Percentiles rank a stretch among this genome's conserved stretches.
Evolutionary conservation across 495 filamentous ascomycete species (phyloP).

Genomic region (Penicillium macrosclerotiorum): DNA sequence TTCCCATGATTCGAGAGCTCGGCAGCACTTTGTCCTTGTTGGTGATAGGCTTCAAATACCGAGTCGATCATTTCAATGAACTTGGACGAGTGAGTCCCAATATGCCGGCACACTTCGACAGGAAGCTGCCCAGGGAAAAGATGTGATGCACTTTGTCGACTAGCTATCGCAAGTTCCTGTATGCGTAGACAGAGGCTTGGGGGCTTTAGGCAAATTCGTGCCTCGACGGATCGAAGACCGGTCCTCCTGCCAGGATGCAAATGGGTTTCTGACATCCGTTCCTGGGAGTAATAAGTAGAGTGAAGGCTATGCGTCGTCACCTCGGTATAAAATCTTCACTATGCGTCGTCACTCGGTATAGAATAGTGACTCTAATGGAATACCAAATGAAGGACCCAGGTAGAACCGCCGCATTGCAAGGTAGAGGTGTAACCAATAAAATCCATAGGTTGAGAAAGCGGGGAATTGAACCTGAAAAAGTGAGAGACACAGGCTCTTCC

Average conservation of each 20-base stretch:
- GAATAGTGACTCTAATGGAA: constrained; percentile 5
- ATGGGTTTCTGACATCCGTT: background rate
- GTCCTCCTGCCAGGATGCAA: background rate
- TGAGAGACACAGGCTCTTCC: background rate
- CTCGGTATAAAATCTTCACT: constrained; percentile 9
- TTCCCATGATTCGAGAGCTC: constrained; percentile 1
- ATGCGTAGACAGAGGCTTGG: constrained; percentile 3
- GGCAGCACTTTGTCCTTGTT: background rate
- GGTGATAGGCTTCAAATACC: background rate
- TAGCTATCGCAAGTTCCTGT: constrained; percentile 3
- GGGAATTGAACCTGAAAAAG: background rate
- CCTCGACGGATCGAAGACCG: constrained; percentile 3
- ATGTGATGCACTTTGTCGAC: background rate
- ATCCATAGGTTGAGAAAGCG: background rate
- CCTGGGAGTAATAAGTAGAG: background rate
- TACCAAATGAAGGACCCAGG: constrained; percentile 6
- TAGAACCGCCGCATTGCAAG: constrained; percentile 9
- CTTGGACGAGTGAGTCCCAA: background rate
- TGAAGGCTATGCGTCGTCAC: background rate
- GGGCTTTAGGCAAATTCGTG: background rate
- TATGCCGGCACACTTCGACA: constrained; percentile 2
- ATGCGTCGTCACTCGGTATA: constrained; percentile 4
- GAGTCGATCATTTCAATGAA: background rate
- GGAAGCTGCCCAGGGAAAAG: background rate
- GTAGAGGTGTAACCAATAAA: constrained; percentile 9